A percentile compares a stretch with the other conserved stretches of the same genome.
Evolutionary conservation across 2,329 filamentous ascomycete species (phyloP).

Genomic region (Alternaria novae-zelandiae): DNA sequence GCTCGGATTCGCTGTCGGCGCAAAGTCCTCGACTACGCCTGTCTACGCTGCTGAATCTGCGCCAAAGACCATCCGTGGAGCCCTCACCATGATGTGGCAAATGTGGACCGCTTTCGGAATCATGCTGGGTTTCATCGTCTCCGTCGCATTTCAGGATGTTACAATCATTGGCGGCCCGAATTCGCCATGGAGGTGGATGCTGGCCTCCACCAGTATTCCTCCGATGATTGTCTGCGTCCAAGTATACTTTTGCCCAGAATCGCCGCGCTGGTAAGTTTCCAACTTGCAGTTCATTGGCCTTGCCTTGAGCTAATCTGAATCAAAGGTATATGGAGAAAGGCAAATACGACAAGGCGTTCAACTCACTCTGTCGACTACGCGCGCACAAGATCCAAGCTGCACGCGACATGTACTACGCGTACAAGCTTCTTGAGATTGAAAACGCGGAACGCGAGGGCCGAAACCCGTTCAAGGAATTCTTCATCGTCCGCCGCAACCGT

Average conservation of each 20-base stretch:
- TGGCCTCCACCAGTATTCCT: constrained; percentile 41
- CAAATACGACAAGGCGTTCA: constrained; percentile 42
- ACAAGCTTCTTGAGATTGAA: constrained; percentile 46
- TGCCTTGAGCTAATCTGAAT: background rate
- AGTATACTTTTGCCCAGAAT: constrained; percentile 41
- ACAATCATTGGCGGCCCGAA: constrained; percentile 28
- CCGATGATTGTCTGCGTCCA: constrained; percentile 40
- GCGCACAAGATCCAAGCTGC: constrained; percentile 61
- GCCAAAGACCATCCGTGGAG: constrained; percentile 57
- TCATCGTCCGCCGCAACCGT: constrained; percentile 41
- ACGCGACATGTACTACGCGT: constrained; percentile 61
- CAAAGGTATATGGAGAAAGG: constrained; percentile 43
- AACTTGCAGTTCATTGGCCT: background rate
- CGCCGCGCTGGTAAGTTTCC: constrained; percentile 32
- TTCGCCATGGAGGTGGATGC: constrained; percentile 43
- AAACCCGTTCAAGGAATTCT: constrained; percentile 42
- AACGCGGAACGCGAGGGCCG: constrained; percentile 42
- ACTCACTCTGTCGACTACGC: constrained; percentile 59
- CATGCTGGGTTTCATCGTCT: constrained; percentile 43
- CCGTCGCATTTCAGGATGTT: constrained; percentile 37
- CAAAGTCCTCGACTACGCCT: constrained; percentile 51
- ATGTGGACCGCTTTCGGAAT: constrained; percentile 50
- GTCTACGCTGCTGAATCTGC: constrained; percentile 58
- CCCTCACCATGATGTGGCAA: constrained; percentile 61
- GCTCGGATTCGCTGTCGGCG: constrained; percentile 43